Evolutionary conservation across 345 rosid species (phyloP), one percentile per base, ranked within the genome.

Genomic region (Alliaria petiolata): DNA sequence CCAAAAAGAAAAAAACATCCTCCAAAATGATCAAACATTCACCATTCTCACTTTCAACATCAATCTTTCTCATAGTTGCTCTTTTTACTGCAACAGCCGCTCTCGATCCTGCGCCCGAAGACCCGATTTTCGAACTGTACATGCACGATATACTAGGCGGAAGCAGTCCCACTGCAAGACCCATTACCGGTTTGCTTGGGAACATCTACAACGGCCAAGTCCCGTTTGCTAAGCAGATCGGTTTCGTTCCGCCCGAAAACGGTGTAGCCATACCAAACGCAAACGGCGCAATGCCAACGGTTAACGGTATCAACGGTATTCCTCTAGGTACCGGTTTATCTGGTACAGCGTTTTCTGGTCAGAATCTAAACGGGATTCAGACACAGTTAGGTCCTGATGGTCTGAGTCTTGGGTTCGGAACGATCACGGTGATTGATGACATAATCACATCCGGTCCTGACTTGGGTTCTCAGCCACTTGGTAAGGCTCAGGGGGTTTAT

Each of bases 141-240:
- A 83, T 93, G 95, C 97, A 91, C 38, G 98, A 93, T 78, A 81
- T 91, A 67, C 91, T 91, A 0, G 97, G 96, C 0, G 97, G 98
- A 40, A 82, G 86, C 75, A 93, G 77, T 62, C 97, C 97, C 0
- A 87, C 97, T 0, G 92, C 97, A 7, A 84, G 97, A 79, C 97
- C 95, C 0, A 69, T 93, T 52, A 89, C 97, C 0, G 98, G 98
- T 65, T 71, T 93, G 79, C 82, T 89, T 30, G 97, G 98, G 47
- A 89, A 84, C 85, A 91, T 93, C 6, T 93, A 91, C 76, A 85
- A 80, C 10, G 97, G 97, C 20, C 95, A 93, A 70, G 98, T 93
- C 43, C 97, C 97, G 4, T 93, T 89, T 70, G 97, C 98, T 17
- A 86, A 80, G 76, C 89, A 86, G 10, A 62, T 91, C 4, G 98